phyloP scores from a whole-genome alignment of 2,329 filamentous ascomycete genomes.

The Pestalotiopsis sp. region DNA sequence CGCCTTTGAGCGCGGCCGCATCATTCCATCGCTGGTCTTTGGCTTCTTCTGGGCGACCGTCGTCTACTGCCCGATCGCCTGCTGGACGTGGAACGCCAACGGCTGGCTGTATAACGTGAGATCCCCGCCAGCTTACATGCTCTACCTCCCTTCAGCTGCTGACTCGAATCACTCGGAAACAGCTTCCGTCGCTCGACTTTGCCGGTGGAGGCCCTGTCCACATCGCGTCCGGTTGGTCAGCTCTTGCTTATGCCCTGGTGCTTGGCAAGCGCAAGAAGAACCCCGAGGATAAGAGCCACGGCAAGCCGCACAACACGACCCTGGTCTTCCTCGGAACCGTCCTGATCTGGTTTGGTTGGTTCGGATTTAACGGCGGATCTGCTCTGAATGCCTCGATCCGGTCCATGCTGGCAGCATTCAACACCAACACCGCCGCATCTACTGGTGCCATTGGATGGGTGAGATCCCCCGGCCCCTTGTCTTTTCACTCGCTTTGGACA shows the following conservation, averaged over 20 bases:
- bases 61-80: constrained; percentile 47
- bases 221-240: constrained; percentile 64
- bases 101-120: constrained; percentile 67
- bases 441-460: constrained; percentile 58
- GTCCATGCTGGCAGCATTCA: constrained; percentile 58
- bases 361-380: constrained; percentile 54
- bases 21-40: constrained; percentile 60
- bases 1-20: constrained; percentile 39
- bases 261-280: constrained; percentile 58
- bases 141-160: not conserved
- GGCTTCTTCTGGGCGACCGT: constrained; percentile 66
- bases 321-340: constrained; percentile 67
- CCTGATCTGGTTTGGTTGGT: constrained; percentile 68
- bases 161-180: not conserved
- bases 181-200: constrained; percentile 46
- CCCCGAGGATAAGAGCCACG: constrained; percentile 48
- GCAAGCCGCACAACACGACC: constrained; percentile 63
- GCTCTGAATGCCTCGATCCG: constrained; percentile 55
- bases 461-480: not conserved
- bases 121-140: constrained; percentile 31
- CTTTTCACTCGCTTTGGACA: not conserved
- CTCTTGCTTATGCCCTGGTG: constrained; percentile 65
- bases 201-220: constrained; percentile 67
- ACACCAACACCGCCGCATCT: constrained; percentile 61
- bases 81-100: constrained; percentile 58